These are phyloP conservation scores for Ascodesmis nigricans DNA, from an alignment of 495 filamentous ascomycete species.

Conservation along the genomic window DNA sequence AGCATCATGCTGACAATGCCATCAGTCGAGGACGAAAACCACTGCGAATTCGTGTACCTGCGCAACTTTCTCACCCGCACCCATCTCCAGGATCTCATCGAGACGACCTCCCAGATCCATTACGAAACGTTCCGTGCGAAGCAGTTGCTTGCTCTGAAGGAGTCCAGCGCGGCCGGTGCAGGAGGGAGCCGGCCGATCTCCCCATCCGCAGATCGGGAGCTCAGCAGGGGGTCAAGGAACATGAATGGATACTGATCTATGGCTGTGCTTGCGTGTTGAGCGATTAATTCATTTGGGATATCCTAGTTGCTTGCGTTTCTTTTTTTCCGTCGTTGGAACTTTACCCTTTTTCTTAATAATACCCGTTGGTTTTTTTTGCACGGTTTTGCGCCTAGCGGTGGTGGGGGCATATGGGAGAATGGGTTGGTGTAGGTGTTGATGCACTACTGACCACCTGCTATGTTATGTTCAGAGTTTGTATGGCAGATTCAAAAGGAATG, in stretches of 20 bases:
- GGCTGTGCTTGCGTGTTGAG: no score
- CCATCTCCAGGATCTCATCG: slow-evolving; percentile 95
- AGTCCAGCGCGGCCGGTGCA: slow-evolving; percentile 69
- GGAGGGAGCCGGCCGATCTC: slow-evolving; percentile 77
- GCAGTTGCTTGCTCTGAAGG: slow-evolving; percentile 91
- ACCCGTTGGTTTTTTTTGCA: no score
- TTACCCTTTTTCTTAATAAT: no score
- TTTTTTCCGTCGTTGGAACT: no score
- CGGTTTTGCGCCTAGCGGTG: no score
- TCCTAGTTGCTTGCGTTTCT: no score
- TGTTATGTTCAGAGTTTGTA: no score
- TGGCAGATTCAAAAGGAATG: no score
- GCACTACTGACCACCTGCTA: no score
- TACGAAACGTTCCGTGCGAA: slow-evolving; percentile 99
- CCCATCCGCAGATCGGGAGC: slow-evolving; percentile 76
- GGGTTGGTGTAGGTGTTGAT: no score
- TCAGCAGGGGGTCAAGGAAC: slow-evolving; percentile 90
- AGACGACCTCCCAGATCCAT: slow-evolving; percentile 99
- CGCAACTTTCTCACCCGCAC: slow-evolving; percentile 96
- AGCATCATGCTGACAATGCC: background rate
- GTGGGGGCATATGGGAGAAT: no score
- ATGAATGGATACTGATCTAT: slow-evolving; percentile 64
- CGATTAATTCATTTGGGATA: no score
- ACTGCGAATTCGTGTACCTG: slow-evolving; percentile 98
- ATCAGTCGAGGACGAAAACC: slow-evolving; percentile 82